Evolutionary conservation across 495 filamentous ascomycete genomes (phyloP).

Genomic region (Aspergillus kassunensis): DNA sequence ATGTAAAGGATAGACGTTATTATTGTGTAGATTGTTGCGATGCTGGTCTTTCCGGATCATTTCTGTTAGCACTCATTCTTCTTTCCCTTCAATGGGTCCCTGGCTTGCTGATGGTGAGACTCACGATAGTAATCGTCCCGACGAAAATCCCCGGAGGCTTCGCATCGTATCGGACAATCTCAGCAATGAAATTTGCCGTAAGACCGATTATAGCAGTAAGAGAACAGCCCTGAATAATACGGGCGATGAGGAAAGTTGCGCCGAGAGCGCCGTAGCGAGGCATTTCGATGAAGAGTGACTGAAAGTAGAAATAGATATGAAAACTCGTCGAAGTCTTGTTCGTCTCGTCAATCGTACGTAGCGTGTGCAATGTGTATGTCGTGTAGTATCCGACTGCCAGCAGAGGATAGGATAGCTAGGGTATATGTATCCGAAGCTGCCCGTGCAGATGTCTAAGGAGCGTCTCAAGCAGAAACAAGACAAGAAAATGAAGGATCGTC

Average conservation of each 20-base stretch:
- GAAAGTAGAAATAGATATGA: not conserved
- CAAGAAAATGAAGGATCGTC: not conserved
- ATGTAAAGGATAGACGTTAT: constrained; percentile 74
- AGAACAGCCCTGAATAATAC: constrained; percentile 64
- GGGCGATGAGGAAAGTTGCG: constrained; percentile 68
- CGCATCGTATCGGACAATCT: constrained; percentile 60
- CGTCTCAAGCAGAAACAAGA: too few species aligned
- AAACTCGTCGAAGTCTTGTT: constrained; percentile 3
- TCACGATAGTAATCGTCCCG: constrained; percentile 73
- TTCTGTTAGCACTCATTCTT: too few species aligned
- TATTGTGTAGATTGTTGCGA: constrained; percentile 71
- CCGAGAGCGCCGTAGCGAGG: constrained; percentile 65
- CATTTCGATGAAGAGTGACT: constrained; percentile 19
- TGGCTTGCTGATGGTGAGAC: constrained; percentile 26
- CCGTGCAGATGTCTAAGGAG: too few species aligned
- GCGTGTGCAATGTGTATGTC: not conserved
- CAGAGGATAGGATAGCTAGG: constrained; percentile 1
- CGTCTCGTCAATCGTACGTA: not conserved
- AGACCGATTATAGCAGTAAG: constrained; percentile 81
- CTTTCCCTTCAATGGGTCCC: not conserved
- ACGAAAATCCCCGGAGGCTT: constrained; percentile 69
- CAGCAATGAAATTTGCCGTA: constrained; percentile 75
- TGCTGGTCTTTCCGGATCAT: constrained; percentile 67
- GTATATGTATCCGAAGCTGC: too few species aligned
- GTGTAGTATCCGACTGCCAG: constrained; percentile 6